Evolutionary conservation across 179 eudicot species (phyloP).

Genomic region (Spergularia azorica): DNA sequence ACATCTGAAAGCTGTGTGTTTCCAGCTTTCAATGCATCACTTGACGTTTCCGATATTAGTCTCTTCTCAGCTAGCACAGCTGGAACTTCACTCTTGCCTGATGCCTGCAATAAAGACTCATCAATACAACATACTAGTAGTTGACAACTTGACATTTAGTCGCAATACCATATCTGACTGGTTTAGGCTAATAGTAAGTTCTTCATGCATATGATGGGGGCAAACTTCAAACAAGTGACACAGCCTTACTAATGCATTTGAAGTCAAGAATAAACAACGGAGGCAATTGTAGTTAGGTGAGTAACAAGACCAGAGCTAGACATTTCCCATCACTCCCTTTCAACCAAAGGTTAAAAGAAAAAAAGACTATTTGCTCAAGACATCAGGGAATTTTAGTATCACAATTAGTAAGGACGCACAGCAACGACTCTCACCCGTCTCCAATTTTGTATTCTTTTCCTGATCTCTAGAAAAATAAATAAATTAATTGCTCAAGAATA

Average conservation of each 20-base stretch:
- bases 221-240: background rate
- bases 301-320: too few relatives aligned
- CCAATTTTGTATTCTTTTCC: background rate
- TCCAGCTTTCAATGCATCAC: slow-evolving; percentile 39
- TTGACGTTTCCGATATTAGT: slow-evolving; percentile 48
- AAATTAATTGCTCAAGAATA: too few relatives aligned
- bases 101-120: slow-evolving; percentile 49
- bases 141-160: background rate
- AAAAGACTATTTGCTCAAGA: too few relatives aligned
- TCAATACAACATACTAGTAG: slow-evolving; percentile 7
- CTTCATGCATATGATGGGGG: background rate
- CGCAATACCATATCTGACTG: background rate
- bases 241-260: background rate
- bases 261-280: too few relatives aligned
- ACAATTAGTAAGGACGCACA: too few relatives aligned
- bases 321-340: too few relatives aligned
- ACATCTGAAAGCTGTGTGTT: slow-evolving; percentile 36
- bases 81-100: slow-evolving; percentile 56
- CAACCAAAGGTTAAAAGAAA: too few relatives aligned
- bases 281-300: too few relatives aligned
- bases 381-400: too few relatives aligned
- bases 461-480: background rate
- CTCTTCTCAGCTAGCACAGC: slow-evolving; percentile 53
- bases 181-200: too few relatives aligned
- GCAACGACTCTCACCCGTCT: background rate